phyloP scores from a whole-genome alignment of 352 stramenopile species.

The Poterioochromonas sp. region DNA sequence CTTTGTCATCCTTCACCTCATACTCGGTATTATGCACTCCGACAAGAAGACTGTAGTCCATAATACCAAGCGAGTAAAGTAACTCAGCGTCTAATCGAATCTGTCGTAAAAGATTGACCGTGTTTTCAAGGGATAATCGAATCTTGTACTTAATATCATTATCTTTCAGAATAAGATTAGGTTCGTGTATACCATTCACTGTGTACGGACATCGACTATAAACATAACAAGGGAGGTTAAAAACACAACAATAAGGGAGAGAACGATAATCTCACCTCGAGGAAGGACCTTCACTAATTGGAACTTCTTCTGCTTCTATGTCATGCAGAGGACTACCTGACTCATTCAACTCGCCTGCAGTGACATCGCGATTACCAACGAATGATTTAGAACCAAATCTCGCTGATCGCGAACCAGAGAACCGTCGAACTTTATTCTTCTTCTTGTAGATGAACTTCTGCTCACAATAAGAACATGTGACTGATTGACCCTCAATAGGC shows the following conservation, averaged over 20 bases:
- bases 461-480: not conserved
- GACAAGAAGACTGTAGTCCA: slow-evolving; percentile 73
- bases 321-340: too few relatives aligned
- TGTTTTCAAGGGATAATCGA: slow-evolving; percentile 57
- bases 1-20: too few relatives aligned
- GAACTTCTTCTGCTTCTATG: too few relatives aligned
- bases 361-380: too few relatives aligned
- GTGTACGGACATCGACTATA: not conserved
- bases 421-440: too few relatives aligned
- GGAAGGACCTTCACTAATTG: too few relatives aligned
- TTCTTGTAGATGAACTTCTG: slow-evolving; percentile 18
- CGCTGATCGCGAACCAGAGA: too few relatives aligned
- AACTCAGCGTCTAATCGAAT: slow-evolving; percentile 49
- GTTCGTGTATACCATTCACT: not conserved
- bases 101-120: slow-evolving; percentile 64
- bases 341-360: too few relatives aligned
- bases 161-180: slow-evolving; percentile 40
- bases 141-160: slow-evolving; percentile 60
- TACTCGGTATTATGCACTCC: slow-evolving; percentile 20
- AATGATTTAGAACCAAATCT: too few relatives aligned
- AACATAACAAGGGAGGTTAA: too few relatives aligned
- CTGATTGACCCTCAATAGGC: not conserved
- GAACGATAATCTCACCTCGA: too few relatives aligned
- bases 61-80: slow-evolving; percentile 45
- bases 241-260: too few relatives aligned